Base-by-base conservation (phyloP, 208 protist species). In the Willaertia magna region DNA sequence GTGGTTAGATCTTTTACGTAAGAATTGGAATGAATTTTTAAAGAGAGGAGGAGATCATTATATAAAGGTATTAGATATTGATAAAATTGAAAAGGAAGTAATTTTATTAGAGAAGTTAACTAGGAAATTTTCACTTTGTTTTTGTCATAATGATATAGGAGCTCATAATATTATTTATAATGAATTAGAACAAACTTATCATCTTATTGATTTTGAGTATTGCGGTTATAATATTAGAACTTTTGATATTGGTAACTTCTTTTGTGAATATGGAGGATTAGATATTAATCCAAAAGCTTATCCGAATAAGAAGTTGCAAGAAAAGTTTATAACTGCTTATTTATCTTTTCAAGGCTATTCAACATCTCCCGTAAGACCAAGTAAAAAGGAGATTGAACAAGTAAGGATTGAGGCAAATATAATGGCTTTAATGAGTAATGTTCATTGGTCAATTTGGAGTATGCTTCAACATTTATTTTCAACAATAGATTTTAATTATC, bases 191-290 rank as follows among this genome's bases (percentile, higher is more conserved):
- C 22, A 83, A 2, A 51, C 44, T 14, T 30, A 67, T n/a, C 91
- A 90, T 59, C 92, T 96, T 76, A 97, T 97, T 88, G 95, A 97
- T 89, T 97, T 95, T 88, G 95, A 97, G 85, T 97, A 97, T 89
- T 91, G 90, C 0, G 92, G 91, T 79, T 90, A 93, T 16, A 93
- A 95, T 87, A 96, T 92, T 84, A 86, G 94, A 81, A 84, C 94
- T 0, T 97, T 94, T 87, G 95, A 97, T 82, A 87, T 95, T 51
- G 95, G 92, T 4, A 97, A 97, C 87, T 93, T 96, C 90, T 95
- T 97, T 84, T 94, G 94, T 87, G 95, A 97, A 88, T 95, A 95
- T 90, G 89, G 91, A 1, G 95, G 94, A 4, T 90, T 96, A 4
- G 91, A 96, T 88, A 96, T 95, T 86, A 89, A 85, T 42, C 85